Percentiles rank a stretch among this genome's conserved stretches.
Conservation (phyloP, 1,139 yeast species). For the Kodamaea derodonti region DNA sequence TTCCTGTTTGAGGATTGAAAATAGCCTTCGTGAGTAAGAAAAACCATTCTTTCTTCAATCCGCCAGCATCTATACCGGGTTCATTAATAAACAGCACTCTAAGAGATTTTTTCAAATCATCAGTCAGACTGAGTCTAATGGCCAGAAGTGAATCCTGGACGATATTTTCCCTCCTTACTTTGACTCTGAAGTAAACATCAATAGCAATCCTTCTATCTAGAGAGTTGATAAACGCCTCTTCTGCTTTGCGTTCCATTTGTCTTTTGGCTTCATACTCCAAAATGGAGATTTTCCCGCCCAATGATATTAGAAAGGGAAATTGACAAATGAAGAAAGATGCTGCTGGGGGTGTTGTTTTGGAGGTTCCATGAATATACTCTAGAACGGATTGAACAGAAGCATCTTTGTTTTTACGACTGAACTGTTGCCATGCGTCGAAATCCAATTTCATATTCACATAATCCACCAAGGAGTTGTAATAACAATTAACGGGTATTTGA, state of each 20-base stretch:
- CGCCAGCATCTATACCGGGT: slow-evolving; percentile 95
- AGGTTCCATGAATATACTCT: slow-evolving; percentile 44
- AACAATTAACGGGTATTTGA: slow-evolving; percentile 46
- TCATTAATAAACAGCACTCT: slow-evolving; percentile 79
- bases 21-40: slow-evolving; percentile 63
- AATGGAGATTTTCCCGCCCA: slow-evolving; percentile 78
- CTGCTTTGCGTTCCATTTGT: slow-evolving; percentile 84
- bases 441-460: slow-evolving; percentile 72
- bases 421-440: slow-evolving; percentile 75
- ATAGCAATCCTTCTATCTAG: slow-evolving; percentile 57
- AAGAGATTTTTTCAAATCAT: slow-evolving; percentile 69
- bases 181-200: slow-evolving; percentile 65
- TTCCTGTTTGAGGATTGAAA: slow-evolving; percentile 62
- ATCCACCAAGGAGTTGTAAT: slow-evolving; percentile 82
- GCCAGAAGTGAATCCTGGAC: slow-evolving; percentile 73
- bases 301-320: slow-evolving; percentile 75
- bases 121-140: slow-evolving; percentile 49
- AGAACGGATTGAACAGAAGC: slow-evolving; percentile 39
- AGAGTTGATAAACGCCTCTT: slow-evolving; percentile 80
- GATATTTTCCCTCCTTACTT: slow-evolving; percentile 63
- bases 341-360: slow-evolving; percentile 2
- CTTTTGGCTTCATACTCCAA: slow-evolving; percentile 79
- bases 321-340: slow-evolving; percentile 63
- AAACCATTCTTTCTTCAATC: slow-evolving; percentile 92
- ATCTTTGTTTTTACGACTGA: slow-evolving; percentile 14